These are phyloP conservation scores for Typha latifolia DNA, from an alignment of 176 grass and related monocot species.

Conservation along the genomic window DNA sequence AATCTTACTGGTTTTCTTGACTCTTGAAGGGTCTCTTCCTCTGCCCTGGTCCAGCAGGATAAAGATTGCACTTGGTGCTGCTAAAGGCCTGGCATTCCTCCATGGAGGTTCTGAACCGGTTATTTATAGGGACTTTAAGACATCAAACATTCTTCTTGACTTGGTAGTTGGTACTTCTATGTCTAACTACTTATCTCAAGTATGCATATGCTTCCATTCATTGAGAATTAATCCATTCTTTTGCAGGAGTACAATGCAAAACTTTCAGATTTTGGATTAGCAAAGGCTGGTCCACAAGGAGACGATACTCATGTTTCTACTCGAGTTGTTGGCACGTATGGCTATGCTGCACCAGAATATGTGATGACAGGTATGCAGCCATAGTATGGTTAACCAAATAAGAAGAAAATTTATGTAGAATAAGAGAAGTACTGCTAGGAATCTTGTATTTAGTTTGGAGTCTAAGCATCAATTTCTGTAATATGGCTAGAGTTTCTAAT, in stretches of 20 bases:
- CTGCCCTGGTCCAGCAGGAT: constrained; percentile 84
- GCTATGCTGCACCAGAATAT: constrained; percentile 88
- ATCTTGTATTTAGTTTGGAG: background rate
- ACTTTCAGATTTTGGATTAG: constrained; percentile 83
- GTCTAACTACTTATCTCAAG: background rate
- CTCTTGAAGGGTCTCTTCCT: constrained; percentile 79
- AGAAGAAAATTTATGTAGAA: background rate
- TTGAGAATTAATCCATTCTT: constrained; percentile 6
- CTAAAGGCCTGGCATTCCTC: constrained; percentile 80
- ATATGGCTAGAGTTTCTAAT: too few relatives aligned
- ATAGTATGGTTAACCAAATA: constrained; percentile 2
- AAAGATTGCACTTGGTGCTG: constrained; percentile 80
- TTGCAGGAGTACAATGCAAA: constrained; percentile 80
- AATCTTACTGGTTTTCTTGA: constrained; percentile 31
- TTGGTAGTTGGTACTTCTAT: constrained; percentile 22
- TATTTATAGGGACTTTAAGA: constrained; percentile 97
- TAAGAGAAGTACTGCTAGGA: background rate
- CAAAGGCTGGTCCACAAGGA: constrained; percentile 81
- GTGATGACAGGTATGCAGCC: constrained; percentile 77
- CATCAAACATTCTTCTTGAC: constrained; percentile 93
- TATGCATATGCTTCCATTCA: background rate
- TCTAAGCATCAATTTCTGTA: too few relatives aligned
- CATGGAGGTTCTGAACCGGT: constrained; percentile 75
- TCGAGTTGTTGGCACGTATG: constrained; percentile 78
- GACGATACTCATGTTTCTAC: constrained; percentile 91